Evolutionary conservation across 2,329 filamentous ascomycete species (phyloP).

Genomic region (Aphanocladium album): DNA sequence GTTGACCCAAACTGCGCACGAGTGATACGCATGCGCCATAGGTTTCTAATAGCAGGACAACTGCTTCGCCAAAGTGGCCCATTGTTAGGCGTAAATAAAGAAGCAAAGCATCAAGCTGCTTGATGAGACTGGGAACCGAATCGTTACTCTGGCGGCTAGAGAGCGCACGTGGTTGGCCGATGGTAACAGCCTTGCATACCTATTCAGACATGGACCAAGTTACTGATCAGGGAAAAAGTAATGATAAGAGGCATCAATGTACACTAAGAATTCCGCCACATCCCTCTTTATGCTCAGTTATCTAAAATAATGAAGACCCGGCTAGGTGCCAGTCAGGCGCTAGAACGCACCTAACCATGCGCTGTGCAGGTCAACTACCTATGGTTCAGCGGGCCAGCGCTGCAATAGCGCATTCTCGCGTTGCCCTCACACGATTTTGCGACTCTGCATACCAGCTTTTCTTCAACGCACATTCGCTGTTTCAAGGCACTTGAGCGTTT

Average conservation of each 20-base stretch:
- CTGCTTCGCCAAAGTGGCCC: slow-evolving; percentile 38
- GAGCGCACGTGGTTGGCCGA: neutral
- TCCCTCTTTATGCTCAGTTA: neutral
- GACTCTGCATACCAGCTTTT: neutral
- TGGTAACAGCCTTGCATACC: neutral
- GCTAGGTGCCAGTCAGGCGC: neutral
- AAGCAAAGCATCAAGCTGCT: neutral
- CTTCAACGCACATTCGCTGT: neutral
- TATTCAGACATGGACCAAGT: neutral
- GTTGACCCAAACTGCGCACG: slow-evolving; percentile 30
- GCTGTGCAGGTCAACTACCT: neutral
- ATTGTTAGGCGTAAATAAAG: slow-evolving; percentile 18
- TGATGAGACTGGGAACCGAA: neutral
- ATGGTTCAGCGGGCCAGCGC: slow-evolving; percentile 1
- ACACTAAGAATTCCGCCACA: too few relatives aligned
- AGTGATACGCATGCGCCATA: slow-evolving; percentile 43
- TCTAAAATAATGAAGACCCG: neutral
- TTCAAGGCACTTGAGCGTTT: neutral
- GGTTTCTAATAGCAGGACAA: slow-evolving; percentile 41
- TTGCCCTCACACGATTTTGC: neutral
- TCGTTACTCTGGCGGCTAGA: neutral
- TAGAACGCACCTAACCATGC: neutral
- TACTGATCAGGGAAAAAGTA: too few relatives aligned
- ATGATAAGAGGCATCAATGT: too few relatives aligned
- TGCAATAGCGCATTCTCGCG: neutral